Evolutionary conservation across 2,329 filamentous ascomycete genomes (phyloP), one percentile per base, ranked within the genome.

Genomic region (Cercospora sesami): DNA sequence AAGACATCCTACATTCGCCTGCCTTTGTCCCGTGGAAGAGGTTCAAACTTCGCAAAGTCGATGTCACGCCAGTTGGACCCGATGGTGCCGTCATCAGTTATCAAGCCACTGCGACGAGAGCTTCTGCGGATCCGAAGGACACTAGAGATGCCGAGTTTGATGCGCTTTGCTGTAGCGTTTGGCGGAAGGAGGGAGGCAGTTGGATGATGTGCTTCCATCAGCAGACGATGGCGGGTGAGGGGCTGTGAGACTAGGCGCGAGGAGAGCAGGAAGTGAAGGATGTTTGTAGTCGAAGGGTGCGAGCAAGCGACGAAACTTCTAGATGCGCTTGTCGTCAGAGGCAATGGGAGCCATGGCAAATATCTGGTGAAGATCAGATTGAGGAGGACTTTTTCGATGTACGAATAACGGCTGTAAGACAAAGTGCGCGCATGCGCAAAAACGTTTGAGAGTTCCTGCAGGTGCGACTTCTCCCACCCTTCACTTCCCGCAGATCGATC

Each of bases 201-300:
- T 76, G 66, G 67, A 71, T 69, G 68, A 73, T 76, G 73, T 73
- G 71, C 42, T 73, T 76, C 30, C 75, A 76, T 64, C 74, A 76
- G 66, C 75, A 76, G 68, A 76, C 75, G 5, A 69, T 75, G 72
- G 36, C 63, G n/a, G 42, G 8, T 18, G 57, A 61, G 33, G 62
- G 31, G 31, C 33, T 58, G 31, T 26, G 30, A 55, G 36, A 28
- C 7, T 21, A 16, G 18, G 55, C 31, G 55, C 31, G 30, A 59
- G 31, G 30, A 3, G 16, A 33, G 16, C 14, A 28, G 7, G 55
- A 33, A 36, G 55, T 59, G 55, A 36, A 23, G 55, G 28, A 36
- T 18, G 28, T 23, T 59, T 59, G 55, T 21, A 16, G 55, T 59
- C 10, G 55, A 59, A 18, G 9, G 1, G 7, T n/a, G 18, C 31